Evolutionary conservation across 1,284 basidiomycete genomes (phyloP).

Genomic region (Ustilago cynodontis): DNA sequence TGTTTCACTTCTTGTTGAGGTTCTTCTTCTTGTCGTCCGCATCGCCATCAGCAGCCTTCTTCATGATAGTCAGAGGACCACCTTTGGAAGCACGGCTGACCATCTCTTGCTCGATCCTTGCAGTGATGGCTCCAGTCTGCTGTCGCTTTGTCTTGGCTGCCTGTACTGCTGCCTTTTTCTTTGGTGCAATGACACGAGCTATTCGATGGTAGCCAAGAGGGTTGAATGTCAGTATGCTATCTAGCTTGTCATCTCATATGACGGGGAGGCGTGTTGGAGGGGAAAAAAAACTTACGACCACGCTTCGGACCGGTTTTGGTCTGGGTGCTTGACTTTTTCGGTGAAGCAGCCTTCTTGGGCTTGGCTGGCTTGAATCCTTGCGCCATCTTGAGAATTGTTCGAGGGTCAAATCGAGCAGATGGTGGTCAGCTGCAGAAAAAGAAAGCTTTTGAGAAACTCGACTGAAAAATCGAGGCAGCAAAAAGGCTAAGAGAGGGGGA

Average conservation of each 20-base stretch:
- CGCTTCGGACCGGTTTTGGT: slow-evolving; percentile 53
- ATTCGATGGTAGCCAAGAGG: not conserved
- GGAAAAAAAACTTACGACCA: slow-evolving; percentile 46
- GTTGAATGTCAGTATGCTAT: not conserved
- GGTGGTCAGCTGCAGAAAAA: not conserved
- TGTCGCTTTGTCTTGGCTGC: slow-evolving; percentile 48
- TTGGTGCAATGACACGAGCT: slow-evolving; percentile 57
- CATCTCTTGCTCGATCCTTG: slow-evolving; percentile 57
- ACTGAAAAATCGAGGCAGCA: slow-evolving; percentile 8
- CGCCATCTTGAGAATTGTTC: slow-evolving; percentile 33
- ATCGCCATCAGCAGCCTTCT: slow-evolving; percentile 89
- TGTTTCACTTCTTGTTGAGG: slow-evolving; percentile 39
- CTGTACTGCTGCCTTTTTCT: slow-evolving; percentile 49
- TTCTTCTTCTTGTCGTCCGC: slow-evolving; percentile 70
- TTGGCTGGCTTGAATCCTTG: slow-evolving; percentile 61
- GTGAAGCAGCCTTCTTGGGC: slow-evolving; percentile 33
- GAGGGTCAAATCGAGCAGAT: not conserved
- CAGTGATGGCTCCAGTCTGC: slow-evolving; percentile 50
- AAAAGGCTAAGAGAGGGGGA: slow-evolving; percentile 11
- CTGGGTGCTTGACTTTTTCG: slow-evolving; percentile 36
- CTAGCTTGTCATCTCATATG: too few relatives aligned
- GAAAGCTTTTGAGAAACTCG: not conserved
- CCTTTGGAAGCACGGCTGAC: slow-evolving; percentile 52
- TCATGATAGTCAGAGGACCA: slow-evolving; percentile 79
- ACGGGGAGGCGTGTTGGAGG: not conserved